phyloP scores from a whole-genome alignment of 179 eudicot genomes.

The Nepenthes alata region DNA sequence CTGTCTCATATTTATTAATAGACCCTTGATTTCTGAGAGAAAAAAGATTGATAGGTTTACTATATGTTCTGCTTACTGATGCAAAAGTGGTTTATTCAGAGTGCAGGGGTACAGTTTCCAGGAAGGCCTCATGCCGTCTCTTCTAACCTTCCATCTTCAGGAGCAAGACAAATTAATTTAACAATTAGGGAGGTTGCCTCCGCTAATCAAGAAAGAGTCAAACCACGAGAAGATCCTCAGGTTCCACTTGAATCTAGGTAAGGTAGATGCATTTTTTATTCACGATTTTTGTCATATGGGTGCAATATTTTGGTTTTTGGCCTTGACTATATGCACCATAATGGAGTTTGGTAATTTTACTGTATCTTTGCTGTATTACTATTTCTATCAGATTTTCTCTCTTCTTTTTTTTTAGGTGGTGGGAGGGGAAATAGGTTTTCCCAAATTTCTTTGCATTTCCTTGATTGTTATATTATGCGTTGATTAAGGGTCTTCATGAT shows the following conservation, averaged over 20 bases:
- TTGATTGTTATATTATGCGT: too few relatives aligned
- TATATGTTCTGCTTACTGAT: background rate
- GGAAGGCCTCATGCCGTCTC: conserved; percentile 32
- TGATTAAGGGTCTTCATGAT: too few relatives aligned
- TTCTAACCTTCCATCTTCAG: conserved; percentile 24
- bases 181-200: conserved; percentile 32
- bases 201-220: conserved; percentile 25
- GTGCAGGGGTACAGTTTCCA: conserved; percentile 87
- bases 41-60: too few relatives aligned
- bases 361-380: background rate
- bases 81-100: conserved; percentile 30
- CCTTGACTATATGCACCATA: background rate
- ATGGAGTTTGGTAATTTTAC: too few relatives aligned
- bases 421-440: too few relatives aligned
- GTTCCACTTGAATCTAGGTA: conserved; percentile 71
- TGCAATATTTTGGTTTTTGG: background rate
- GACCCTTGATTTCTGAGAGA: background rate
- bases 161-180: conserved; percentile 24
- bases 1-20: too few relatives aligned
- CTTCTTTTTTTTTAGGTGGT: background rate
- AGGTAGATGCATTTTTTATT: conserved; percentile 1
- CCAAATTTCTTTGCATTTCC: too few relatives aligned
- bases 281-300: background rate
- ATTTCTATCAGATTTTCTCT: background rate
- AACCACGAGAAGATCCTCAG: conserved; percentile 30